A percentile compares a stretch with the other conserved stretches of the same genome.
Evolutionary conservation across 805 yeast genomes (phyloP).

Genomic region (Candida nonsorbophila): DNA sequence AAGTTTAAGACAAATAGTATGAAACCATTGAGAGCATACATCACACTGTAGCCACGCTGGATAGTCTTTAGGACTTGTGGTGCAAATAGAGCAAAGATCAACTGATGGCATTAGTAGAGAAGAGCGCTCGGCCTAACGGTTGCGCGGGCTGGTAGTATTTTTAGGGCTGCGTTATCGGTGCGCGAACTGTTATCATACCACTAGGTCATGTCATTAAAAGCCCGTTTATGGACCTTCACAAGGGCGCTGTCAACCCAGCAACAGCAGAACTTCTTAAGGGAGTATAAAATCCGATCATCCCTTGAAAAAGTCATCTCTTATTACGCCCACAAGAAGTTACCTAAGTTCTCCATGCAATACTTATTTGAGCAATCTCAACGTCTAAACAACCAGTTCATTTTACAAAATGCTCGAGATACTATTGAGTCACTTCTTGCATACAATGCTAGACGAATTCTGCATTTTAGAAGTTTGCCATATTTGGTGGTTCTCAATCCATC

Average conservation of each 20-base stretch:
- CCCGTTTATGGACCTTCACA: too few relatives aligned
- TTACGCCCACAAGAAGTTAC: slow-evolving; percentile 48
- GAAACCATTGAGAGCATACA: slow-evolving; percentile 51
- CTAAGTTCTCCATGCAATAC: slow-evolving; percentile 48
- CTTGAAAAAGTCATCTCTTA: slow-evolving; percentile 55
- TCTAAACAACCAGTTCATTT: slow-evolving; percentile 31
- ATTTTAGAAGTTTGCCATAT: slow-evolving; percentile 74
- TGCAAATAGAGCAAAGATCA: slow-evolving; percentile 19
- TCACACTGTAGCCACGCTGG: slow-evolving; percentile 54
- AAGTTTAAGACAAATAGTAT: slow-evolving; percentile 42
- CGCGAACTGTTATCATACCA: too few relatives aligned
- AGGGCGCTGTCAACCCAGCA: slow-evolving; percentile 10
- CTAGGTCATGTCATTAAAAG: too few relatives aligned
- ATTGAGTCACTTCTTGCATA: slow-evolving; percentile 51
- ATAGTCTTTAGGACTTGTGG: slow-evolving; percentile 2
- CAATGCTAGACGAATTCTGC: slow-evolving; percentile 66
- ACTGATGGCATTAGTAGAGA: slow-evolving; percentile 8
- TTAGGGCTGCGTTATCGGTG: too few relatives aligned
- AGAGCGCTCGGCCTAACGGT: too few relatives aligned
- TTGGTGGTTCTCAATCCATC: slow-evolving; percentile 83
- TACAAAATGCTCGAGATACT: slow-evolving; percentile 50
- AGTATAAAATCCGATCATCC: slow-evolving; percentile 53
- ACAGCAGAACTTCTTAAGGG: slow-evolving; percentile 39
- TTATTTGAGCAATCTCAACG: slow-evolving; percentile 38
- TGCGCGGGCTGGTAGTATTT: too few relatives aligned